Conservation (phyloP, 2,329 filamentous ascomycete species). For the Daldinia sp. region DNA sequence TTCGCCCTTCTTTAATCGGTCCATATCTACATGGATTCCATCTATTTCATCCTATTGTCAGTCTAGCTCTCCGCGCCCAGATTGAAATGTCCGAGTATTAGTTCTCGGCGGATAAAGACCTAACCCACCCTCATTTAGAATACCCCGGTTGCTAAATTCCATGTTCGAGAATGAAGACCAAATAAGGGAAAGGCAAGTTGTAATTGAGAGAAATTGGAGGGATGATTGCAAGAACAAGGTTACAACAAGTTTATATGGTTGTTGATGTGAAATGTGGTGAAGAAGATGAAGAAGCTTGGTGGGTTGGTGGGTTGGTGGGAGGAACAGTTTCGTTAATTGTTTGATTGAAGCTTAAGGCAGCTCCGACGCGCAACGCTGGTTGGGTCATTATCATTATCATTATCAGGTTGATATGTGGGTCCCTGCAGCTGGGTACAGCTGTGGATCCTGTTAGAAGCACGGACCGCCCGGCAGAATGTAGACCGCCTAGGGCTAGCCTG, state of each 20-base stretch:
- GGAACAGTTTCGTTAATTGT: conserved; percentile 28
- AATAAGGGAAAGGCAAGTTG: too few relatives aligned
- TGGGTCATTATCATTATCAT: too few relatives aligned
- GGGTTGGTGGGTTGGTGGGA: conserved; percentile 10
- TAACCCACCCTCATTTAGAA: conserved; percentile 67
- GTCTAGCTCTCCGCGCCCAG: conserved; percentile 33
- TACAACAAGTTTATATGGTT: conserved; percentile 5
- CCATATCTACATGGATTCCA: conserved; percentile 99
- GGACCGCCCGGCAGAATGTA: too few relatives aligned
- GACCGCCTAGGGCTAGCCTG: too few relatives aligned
- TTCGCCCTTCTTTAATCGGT: conserved; percentile 97
- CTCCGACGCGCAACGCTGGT: conserved; percentile 46
- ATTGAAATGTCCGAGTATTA: conserved; percentile 30
- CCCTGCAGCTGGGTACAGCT: too few relatives aligned
- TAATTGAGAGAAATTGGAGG: neutral
- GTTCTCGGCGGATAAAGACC: neutral
- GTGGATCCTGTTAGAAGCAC: too few relatives aligned
- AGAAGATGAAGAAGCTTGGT: conserved; percentile 39
- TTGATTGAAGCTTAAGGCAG: conserved; percentile 42
- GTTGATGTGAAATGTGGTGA: conserved; percentile 31
- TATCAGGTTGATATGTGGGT: too few relatives aligned
- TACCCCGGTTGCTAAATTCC: conserved; percentile 70
- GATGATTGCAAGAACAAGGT: neutral
- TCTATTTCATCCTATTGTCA: conserved; percentile 63
- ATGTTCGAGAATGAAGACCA: conserved; percentile 49